A percentile compares a stretch with the other conserved stretches of the same genome.
Evolutionary conservation across 805 yeast genomes (phyloP).

Genomic region (Ogataea sp.): DNA sequence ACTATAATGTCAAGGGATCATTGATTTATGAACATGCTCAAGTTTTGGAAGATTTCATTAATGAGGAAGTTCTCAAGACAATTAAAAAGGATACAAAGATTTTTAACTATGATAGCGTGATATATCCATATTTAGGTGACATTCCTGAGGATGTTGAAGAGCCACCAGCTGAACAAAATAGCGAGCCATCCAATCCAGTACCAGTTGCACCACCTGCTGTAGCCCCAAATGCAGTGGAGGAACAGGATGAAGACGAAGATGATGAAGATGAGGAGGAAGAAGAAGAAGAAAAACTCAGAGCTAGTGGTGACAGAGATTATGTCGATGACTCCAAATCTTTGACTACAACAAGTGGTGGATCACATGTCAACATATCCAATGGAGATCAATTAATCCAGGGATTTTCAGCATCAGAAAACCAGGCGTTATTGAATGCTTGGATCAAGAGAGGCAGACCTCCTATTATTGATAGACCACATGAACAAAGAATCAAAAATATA

Average conservation of each 20-base stretch:
- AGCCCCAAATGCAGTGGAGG: slow-evolving; percentile 8
- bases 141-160: slow-evolving; percentile 40
- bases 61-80: slow-evolving; percentile 38
- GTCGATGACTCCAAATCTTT: slow-evolving; percentile 3
- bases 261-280: slow-evolving; percentile 7
- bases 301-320: slow-evolving; percentile 3
- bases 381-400: neutral
- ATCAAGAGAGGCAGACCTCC: slow-evolving; percentile 87
- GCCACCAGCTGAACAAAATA: slow-evolving; percentile 1
- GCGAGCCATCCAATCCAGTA: neutral
- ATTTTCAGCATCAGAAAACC: slow-evolving; percentile 11
- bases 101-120: slow-evolving; percentile 27
- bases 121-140: slow-evolving; percentile 62
- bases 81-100: slow-evolving; percentile 35
- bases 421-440: slow-evolving; percentile 25
- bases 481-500: slow-evolving; percentile 83
- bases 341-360: no score
- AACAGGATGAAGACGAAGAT: slow-evolving; percentile 12
- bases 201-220: neutral
- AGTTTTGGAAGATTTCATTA: slow-evolving; percentile 44
- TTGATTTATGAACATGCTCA: slow-evolving; percentile 62
- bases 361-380: neutral
- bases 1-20: slow-evolving; percentile 67
- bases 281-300: slow-evolving; percentile 10
- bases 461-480: slow-evolving; percentile 83